Evolutionary conservation across 495 filamentous ascomycete species (phyloP).

Genomic region (Coniosporium apollinis): DNA sequence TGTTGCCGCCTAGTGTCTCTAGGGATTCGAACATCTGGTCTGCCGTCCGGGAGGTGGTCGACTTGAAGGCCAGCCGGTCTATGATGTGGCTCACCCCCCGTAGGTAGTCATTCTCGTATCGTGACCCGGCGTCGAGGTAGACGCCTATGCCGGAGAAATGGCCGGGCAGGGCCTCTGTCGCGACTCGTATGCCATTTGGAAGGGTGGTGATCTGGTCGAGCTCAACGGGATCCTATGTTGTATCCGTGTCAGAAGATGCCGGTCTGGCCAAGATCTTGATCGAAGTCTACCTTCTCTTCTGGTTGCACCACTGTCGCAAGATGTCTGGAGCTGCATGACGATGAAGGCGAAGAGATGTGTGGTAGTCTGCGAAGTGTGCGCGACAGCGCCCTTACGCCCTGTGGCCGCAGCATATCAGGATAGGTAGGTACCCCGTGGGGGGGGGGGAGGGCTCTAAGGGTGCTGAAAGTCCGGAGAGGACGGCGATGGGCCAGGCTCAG

Average conservation of each 20-base stretch:
- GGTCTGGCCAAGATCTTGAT: too few species aligned
- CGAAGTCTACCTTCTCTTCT: slow-evolving; percentile 6
- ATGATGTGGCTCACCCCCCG: slow-evolving; percentile 91
- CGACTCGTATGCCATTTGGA: slow-evolving; percentile 85
- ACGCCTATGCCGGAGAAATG: slow-evolving; percentile 92
- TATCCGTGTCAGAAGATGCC: not conserved
- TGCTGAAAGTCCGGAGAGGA: too few species aligned
- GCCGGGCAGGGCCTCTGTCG: slow-evolving; percentile 87
- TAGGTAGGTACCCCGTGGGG: too few species aligned
- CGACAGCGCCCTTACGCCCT: not conserved
- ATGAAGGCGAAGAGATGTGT: not conserved
- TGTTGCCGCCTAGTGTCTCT: slow-evolving; percentile 80
- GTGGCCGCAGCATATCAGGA: too few species aligned
- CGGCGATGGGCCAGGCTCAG: too few species aligned
- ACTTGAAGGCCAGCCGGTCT: slow-evolving; percentile 93
- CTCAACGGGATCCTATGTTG: slow-evolving; percentile 62
- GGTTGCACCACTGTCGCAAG: slow-evolving; percentile 9
- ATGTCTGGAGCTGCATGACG: not conserved
- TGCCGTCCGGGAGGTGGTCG: slow-evolving; percentile 51
- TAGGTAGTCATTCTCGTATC: slow-evolving; percentile 75
- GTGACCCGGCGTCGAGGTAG: slow-evolving; percentile 90
- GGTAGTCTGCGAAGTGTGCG: not conserved
- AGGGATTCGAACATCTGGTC: slow-evolving; percentile 78
- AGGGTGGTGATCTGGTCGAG: slow-evolving; percentile 80
- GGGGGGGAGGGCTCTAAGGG: too few species aligned